A percentile compares a stretch with the other conserved stretches of the same genome.
Conservation (phyloP, 495 filamentous ascomycete genomes). For the Echria macrotheca region DNA sequence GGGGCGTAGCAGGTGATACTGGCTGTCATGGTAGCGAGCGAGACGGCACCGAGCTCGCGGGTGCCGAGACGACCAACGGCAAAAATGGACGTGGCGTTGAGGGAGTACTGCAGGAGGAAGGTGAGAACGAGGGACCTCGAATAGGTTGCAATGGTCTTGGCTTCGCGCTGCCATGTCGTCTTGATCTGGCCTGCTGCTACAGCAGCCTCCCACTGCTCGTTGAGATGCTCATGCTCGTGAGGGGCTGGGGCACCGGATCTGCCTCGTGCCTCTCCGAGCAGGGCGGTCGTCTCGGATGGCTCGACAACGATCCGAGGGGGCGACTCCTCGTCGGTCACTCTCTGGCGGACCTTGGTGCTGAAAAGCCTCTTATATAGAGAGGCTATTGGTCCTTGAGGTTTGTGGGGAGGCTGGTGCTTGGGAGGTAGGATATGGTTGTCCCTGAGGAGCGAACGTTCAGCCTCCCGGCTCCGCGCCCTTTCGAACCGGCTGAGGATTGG, state of each 20-base stretch:
- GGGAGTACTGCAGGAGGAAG: conserved; percentile 67
- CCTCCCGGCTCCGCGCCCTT: conserved; percentile 55
- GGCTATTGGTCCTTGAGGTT: conserved; percentile 15
- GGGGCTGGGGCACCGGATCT: conserved; percentile 7
- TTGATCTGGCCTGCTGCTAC: conserved; percentile 68
- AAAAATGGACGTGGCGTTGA: conserved; percentile 67
- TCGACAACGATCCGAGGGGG: conserved; percentile 22
- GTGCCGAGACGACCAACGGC: conserved; percentile 61
- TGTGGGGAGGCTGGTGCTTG: conserved; percentile 42
- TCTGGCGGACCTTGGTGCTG: conserved; percentile 39
- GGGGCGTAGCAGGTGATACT: conserved; percentile 70
- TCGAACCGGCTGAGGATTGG: conserved; percentile 56
- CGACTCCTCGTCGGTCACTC: conserved; percentile 27
- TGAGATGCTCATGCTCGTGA: conserved; percentile 31
- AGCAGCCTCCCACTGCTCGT: conserved; percentile 74
- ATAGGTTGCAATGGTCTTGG: conserved; percentile 57
- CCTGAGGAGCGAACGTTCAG: conserved; percentile 67
- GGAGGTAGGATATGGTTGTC: conserved; percentile 72
- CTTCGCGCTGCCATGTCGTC: conserved; percentile 82
- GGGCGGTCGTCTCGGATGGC: conserved; percentile 42
- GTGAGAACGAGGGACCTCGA: conserved; percentile 59
- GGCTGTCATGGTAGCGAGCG: conserved; percentile 65
- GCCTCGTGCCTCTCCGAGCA: conserved; percentile 20
- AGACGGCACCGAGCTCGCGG: conserved; percentile 58
- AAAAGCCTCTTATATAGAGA: conserved; percentile 39